phyloP scores from a whole-genome alignment of 2,329 filamentous ascomycete genomes.

The Xylaria sp. region DNA sequence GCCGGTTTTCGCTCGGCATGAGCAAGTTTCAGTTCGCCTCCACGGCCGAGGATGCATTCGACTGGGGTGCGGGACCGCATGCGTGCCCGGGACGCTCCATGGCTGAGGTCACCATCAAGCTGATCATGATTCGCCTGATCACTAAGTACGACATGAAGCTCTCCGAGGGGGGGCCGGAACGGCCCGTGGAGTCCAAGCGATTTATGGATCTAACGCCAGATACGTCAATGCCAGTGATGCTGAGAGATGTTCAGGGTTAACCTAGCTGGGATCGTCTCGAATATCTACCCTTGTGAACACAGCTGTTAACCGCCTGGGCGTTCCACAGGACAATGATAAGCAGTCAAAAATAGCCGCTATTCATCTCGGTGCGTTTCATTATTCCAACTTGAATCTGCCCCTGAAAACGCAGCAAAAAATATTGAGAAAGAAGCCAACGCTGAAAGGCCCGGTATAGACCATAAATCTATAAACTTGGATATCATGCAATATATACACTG shows the following conservation, averaged over 20 bases:
- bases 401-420: not conserved
- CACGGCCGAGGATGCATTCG: slow-evolving; percentile 40
- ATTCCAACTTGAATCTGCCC: too few relatives aligned
- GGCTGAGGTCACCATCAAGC: slow-evolving; percentile 41
- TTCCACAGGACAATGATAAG: too few relatives aligned
- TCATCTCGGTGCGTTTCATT: too few relatives aligned
- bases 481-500: not conserved
- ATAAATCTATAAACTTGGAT: not conserved
- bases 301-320: too few relatives aligned
- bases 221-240: slow-evolving; percentile 35
- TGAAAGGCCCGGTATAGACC: not conserved
- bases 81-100: slow-evolving; percentile 43
- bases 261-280: too few relatives aligned
- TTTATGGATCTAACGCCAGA: slow-evolving; percentile 35
- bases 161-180: slow-evolving; percentile 19
- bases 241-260: slow-evolving; percentile 32
- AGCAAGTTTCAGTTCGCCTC: slow-evolving; percentile 44
- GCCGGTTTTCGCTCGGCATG: slow-evolving; percentile 31
- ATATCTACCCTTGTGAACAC: too few relatives aligned
- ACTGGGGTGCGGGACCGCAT: slow-evolving; percentile 41
- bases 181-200: slow-evolving; percentile 36
- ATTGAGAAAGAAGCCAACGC: not conserved
- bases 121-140: slow-evolving; percentile 41
- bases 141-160: slow-evolving; percentile 43
- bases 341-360: too few relatives aligned